phyloP scores from a whole-genome alignment of 106 monocot species.

The Acanthochlamys bracteata region DNA sequence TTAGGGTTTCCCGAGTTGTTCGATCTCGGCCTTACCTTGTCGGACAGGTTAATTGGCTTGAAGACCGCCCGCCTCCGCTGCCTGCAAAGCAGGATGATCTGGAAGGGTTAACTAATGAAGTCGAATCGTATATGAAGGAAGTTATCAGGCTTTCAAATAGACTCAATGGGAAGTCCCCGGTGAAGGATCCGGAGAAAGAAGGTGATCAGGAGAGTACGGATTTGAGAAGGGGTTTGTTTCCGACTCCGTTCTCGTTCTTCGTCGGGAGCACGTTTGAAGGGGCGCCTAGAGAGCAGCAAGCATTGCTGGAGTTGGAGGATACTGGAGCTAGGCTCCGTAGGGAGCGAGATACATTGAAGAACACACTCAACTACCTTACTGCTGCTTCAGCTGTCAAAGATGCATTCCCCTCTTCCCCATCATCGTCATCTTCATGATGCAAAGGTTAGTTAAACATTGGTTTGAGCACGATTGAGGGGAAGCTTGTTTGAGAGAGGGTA shows the following conservation, averaged over 20 bases:
- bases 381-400: conserved; percentile 73
- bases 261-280: conserved; percentile 86
- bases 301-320: conserved; percentile 85
- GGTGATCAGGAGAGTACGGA: conserved; percentile 17
- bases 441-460: too few relatives aligned
- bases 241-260: conserved; percentile 92
- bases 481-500: too few relatives aligned
- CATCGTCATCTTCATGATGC: conserved; percentile 12
- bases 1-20: conserved; percentile 50
- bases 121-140: conserved; percentile 74
- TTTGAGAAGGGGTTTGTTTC: conserved; percentile 53
- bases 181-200: conserved; percentile 17
- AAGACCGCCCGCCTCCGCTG: conserved; percentile 65
- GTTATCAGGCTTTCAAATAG: conserved; percentile 78
- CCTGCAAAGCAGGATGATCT: conserved; percentile 14
- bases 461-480: too few relatives aligned
- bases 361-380: conserved; percentile 77
- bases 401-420: conserved; percentile 46
- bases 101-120: conserved; percentile 58
- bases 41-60: conserved; percentile 72
- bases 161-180: conserved; percentile 61
- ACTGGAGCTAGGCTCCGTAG: conserved; percentile 54
- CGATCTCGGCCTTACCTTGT: conserved; percentile 79
- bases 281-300: conserved; percentile 87
- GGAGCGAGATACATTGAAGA: conserved; percentile 73